These are phyloP conservation scores for Polytrichum formosum DNA, from an alignment of 225 moss, liverwort and hornwort genomes.

Conservation along the genomic window DNA sequence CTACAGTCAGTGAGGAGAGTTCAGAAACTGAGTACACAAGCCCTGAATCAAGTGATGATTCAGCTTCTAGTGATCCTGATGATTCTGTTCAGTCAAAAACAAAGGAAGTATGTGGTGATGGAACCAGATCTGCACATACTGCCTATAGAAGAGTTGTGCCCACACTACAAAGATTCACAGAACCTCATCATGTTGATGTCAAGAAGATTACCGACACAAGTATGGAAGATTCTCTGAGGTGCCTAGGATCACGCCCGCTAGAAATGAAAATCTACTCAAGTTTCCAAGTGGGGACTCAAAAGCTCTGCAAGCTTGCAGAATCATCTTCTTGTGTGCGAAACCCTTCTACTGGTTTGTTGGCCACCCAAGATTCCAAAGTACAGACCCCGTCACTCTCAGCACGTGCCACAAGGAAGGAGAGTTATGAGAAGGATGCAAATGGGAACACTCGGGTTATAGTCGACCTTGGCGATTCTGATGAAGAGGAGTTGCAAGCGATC, in stretches of 20 bases:
- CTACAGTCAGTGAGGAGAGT: constrained; percentile 6
- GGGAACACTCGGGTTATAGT: constrained; percentile 12
- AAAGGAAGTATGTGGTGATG: neutral
- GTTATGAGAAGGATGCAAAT: constrained; percentile 10
- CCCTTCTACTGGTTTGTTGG: neutral
- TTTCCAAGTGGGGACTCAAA: neutral
- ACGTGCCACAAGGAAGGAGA: constrained; percentile 1
- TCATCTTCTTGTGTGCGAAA: neutral
- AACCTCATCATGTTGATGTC: neutral
- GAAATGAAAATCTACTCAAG: neutral
- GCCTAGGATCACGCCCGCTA: neutral
- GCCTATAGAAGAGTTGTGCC: neutral
- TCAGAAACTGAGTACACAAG: constrained; percentile 14
- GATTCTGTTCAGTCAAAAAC: constrained; percentile 1
- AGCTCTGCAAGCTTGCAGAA: neutral
- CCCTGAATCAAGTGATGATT: constrained; percentile 9
- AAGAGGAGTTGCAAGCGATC: neutral
- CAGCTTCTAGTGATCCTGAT: neutral
- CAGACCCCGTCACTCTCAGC: neutral
- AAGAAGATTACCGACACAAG: neutral
- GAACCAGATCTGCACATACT: neutral
- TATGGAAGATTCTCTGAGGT: neutral
- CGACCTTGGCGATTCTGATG: constrained; percentile 11
- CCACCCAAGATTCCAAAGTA: no score
- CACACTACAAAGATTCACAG: neutral